Evolutionary conservation across 371 early-diverging fungal species (phyloP).

Genomic region (Rhizopus microsporus): DNA sequence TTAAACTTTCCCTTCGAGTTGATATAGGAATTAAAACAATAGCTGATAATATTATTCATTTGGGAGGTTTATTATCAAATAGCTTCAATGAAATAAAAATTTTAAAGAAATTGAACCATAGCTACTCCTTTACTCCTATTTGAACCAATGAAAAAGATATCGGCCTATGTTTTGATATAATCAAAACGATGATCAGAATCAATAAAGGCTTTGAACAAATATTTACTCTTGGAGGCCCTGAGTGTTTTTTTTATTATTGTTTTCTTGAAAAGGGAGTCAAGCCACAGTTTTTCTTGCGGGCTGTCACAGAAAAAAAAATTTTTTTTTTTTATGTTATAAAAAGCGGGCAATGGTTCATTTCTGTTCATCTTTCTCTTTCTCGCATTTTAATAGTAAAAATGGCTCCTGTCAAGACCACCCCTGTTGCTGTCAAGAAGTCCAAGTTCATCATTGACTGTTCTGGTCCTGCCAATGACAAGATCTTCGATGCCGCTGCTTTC

Average conservation of each 20-base stretch:
- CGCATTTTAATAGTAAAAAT: constrained; percentile 27
- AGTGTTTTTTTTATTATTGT: not conserved
- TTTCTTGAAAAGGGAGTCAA: not conserved
- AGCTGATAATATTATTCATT: no score
- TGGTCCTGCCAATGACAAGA: constrained; percentile 92
- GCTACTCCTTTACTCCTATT: no score
- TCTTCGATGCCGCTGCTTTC: constrained; percentile 96
- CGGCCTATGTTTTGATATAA: no score
- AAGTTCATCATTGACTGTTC: constrained; percentile 94
- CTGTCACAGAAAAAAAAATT: constrained; percentile 4
- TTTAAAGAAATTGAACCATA: no score
- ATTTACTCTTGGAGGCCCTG: no score
- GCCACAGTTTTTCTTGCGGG: not conserved
- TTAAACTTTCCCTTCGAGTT: no score
- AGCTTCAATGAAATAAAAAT: no score
- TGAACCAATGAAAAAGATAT: no score
- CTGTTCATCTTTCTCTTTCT: constrained; percentile 25
- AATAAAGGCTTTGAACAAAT: no score
- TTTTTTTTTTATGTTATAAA: not conserved
- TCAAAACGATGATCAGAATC: no score
- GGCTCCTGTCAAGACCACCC: constrained; percentile 53
- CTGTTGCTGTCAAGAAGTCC: constrained; percentile 50
- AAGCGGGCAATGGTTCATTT: constrained; percentile 2
- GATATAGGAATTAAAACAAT: no score
- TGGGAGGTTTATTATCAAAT: no score